Base-by-base conservation (phyloP, 495 filamentous ascomycete species). In the Penicillium desertorum region DNA sequence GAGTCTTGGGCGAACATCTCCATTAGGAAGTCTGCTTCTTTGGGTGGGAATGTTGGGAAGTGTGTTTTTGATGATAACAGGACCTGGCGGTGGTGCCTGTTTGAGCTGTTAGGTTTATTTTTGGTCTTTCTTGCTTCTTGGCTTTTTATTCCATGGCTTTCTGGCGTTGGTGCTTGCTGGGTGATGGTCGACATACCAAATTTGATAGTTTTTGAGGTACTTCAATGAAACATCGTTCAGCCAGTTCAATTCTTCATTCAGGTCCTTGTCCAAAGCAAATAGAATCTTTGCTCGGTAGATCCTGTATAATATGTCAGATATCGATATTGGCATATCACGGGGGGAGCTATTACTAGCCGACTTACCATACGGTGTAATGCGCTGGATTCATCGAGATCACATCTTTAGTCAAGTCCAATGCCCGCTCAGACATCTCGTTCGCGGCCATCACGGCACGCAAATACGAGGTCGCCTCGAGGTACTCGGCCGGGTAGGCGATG, bases 121-220 rank as follows among this genome's bases (percentile, higher is more conserved):
- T 25, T 17, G 2, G 19, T 3, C 0, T 20, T 55, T 20, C 49
- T 37, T 14, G 14, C 32, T 22, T 3, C 25, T 16, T 34, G 29
- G 23, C 2, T 14, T 53, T 27, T 29, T 32, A 29, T 53, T 41
- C 11, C 2, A 29, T 32, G 46, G 16, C 25, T 14, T 9, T 46
- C 8, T 27, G 49, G 6, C 2, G 3, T 11, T 29, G 6, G 20
- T 23, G 22, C 12, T 51, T 36, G 49, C 22, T 4, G 47, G 10
- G 12, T 42, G 12, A 37, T 29, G 12, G 22, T 37, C n/a, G 11
- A 56, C 52, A 17, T 72, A 83, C 81, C 94, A 98, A 67, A 98
- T 98, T 71, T 98, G 94, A 74, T 97, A 98, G 70, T 98, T 98
- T 70, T 98, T 98, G 64, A 93, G 83, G 65, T 96, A 86, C 25